Base-by-base conservation (phyloP, 2,329 filamentous ascomycete species). In the Sporothrix schenckii region DNA sequence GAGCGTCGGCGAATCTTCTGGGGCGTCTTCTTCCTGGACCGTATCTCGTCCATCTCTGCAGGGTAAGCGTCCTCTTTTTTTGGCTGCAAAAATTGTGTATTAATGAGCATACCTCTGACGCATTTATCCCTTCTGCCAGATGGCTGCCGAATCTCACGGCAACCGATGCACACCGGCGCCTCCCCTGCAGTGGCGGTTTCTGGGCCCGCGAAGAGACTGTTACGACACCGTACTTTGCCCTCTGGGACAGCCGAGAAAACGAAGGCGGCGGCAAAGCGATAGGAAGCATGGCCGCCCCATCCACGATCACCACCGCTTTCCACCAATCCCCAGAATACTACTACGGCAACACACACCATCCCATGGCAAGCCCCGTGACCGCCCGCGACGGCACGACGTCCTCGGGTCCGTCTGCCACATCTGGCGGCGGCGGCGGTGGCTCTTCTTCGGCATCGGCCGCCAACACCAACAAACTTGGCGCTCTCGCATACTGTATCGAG, bases 401-500 rank as follows among this genome's bases (percentile, higher is more conserved):
- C 6, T 58, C 53, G 21, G 61, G 41, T 2, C 24, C 61, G 24
- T 13, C 41, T 50, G 16, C 41, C 21, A 11, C 61, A 5, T 21
- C 61, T 7, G 34, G 34, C 34, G 34, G 34, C 9, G 61, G 61
- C 2, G 53, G 21, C 27, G 44, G 24, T 13, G 60, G 19, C 11
- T 50, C 50, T 16, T 66, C 52, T n/a, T 60, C 63, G 3, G 30
- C 49, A 4, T 39, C 61, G 16, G 16, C 24, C 52, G 66, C 39
- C 60, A 56, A 24, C 66, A 21, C 5, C 34, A 44, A 66, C 49
- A 69, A 66, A 61, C 61, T 81, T 27, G 80, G 80, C 13, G 78
- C 78, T 0, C 80, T 80, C 71, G 79, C 79, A 6, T 81, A 81
- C 72, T 76, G 75, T 61, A 76, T 81, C 63, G 79, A 81, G 70